Evolutionary conservation across 768 basidiomycete genomes (phyloP).

Genomic region (Zangia roseola): DNA sequence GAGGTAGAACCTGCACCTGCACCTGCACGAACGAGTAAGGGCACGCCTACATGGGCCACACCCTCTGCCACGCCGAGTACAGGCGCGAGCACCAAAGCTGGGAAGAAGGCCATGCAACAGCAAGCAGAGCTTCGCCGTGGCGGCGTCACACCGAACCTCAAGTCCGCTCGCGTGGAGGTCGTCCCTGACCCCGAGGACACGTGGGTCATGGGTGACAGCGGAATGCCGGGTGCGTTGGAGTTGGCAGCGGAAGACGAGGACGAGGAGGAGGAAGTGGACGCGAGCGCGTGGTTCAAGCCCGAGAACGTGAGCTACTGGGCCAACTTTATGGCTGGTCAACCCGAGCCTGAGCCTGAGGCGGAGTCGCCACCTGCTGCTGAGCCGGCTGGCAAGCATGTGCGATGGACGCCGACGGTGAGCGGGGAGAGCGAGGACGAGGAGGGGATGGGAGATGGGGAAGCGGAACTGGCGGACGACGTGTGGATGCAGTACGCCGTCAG

Average conservation of each 20-base stretch:
- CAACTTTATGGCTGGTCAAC: constrained; percentile 22
- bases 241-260: constrained; percentile 8
- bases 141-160: constrained; percentile 7
- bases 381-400: constrained; percentile 18
- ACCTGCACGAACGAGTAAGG: constrained; percentile 11
- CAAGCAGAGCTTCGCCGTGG: constrained; percentile 8
- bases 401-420: constrained; percentile 23
- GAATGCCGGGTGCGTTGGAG: constrained; percentile 8
- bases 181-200: constrained; percentile 17
- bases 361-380: neutral
- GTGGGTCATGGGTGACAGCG: neutral
- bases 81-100: constrained; percentile 3
- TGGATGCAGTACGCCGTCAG: constrained; percentile 34
- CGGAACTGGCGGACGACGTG: constrained; percentile 17
- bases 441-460: constrained; percentile 12
- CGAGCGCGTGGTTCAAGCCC: constrained; percentile 25
- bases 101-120: constrained; percentile 14
- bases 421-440: constrained; percentile 27
- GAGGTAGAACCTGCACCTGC: constrained; percentile 1
- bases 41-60: constrained; percentile 17
- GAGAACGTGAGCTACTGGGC: constrained; percentile 29
- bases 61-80: constrained; percentile 1
- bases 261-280: constrained; percentile 21
- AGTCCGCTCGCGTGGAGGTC: constrained; percentile 11
- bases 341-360: constrained; percentile 8